A percentile compares a stretch with the other conserved stretches of the same genome.
Conservation (phyloP, 345 rosid species). For the Camelina laxa region DNA sequence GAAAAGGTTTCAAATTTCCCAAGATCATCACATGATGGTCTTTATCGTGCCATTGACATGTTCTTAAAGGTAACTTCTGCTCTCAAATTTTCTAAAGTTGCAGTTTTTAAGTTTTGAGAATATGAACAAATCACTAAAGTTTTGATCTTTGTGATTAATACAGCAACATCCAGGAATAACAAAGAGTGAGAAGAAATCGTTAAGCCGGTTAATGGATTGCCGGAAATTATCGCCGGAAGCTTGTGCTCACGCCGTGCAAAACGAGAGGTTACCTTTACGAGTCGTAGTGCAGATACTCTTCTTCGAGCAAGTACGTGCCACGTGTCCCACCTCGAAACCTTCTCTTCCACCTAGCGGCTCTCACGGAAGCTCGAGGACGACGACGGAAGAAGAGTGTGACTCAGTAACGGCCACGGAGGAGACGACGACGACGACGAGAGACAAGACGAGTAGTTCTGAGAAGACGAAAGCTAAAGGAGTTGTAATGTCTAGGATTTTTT, state of each 20-base stretch:
- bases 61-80: conserved; percentile 58
- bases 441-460: conserved; percentile 45
- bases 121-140: background rate
- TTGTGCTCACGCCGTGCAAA: conserved; percentile 83
- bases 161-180: conserved; percentile 68
- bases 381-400: conserved; percentile 96
- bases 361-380: conserved; percentile 83
- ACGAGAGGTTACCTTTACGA: conserved; percentile 81
- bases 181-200: conserved; percentile 72
- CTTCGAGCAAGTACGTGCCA: conserved; percentile 76
- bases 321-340: conserved; percentile 19
- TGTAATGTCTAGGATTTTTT: conserved; percentile 56
- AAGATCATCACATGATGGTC: conserved; percentile 65
- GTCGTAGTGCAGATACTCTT: conserved; percentile 90
- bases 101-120: too few species aligned
- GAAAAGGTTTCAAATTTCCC: conserved; percentile 56
- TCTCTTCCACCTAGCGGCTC: conserved; percentile 64
- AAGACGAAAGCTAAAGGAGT: conserved; percentile 61
- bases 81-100: background rate
- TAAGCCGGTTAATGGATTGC: conserved; percentile 78
- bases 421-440: conserved; percentile 44
- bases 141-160: conserved; percentile 1
- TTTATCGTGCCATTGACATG: conserved; percentile 80
- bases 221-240: conserved; percentile 79
- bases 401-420: conserved; percentile 49